These are phyloP conservation scores for Ceratocystis cubensis DNA, from an alignment of 2,329 filamentous ascomycete genomes.

Conservation along the genomic window DNA sequence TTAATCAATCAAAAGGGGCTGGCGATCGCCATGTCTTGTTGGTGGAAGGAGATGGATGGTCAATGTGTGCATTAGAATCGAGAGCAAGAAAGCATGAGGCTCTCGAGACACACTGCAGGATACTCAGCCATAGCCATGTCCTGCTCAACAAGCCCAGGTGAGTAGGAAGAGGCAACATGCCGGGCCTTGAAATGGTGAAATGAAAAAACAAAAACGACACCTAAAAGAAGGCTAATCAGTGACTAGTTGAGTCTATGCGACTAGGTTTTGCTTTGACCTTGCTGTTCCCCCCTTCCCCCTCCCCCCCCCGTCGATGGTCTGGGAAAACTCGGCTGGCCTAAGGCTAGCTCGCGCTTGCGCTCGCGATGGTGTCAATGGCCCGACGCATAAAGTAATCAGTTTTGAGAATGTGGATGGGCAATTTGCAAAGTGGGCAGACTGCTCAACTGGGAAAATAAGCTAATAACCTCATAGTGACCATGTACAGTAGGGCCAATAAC, in stretches of 20 bases:
- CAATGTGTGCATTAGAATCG: too few relatives aligned
- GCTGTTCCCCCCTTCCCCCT: not conserved
- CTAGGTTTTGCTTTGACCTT: constrained; percentile 3
- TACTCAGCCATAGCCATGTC: too few relatives aligned
- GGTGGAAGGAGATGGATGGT: too few relatives aligned
- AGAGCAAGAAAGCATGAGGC: too few relatives aligned
- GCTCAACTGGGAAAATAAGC: too few relatives aligned
- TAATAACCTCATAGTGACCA: too few relatives aligned
- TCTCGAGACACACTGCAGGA: too few relatives aligned
- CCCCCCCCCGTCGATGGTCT: not conserved
- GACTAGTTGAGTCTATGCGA: not conserved
- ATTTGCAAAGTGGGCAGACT: too few relatives aligned
- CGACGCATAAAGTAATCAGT: not conserved
- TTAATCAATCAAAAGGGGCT: not conserved
- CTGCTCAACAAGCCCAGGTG: too few relatives aligned
- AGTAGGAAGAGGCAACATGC: not conserved
- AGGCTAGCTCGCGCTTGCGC: not conserved
- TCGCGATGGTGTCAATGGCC: not conserved
- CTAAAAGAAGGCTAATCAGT: not conserved
- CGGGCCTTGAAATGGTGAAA: not conserved
- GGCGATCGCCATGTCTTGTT: too few relatives aligned
- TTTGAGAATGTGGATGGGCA: too few relatives aligned
- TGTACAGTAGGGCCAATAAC: not conserved
- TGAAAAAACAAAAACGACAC: not conserved
- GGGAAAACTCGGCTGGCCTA: not conserved